Conservation (phyloP, 2,329 filamentous ascomycete species). For the Exophiala bonariae region DNA sequence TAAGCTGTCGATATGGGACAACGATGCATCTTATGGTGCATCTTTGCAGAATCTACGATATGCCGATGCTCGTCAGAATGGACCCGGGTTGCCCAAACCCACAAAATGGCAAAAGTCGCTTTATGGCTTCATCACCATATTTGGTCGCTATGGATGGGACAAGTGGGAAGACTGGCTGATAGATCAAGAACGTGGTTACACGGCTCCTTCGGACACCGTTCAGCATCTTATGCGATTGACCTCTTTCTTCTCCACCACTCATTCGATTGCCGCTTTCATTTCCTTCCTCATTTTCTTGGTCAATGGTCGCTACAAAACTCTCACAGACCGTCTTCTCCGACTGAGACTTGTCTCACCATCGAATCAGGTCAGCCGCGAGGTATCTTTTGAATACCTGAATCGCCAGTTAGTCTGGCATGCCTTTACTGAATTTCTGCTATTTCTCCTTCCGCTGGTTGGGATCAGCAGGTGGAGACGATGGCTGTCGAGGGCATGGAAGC, state of each 20-base stretch:
- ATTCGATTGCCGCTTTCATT: conserved; percentile 77
- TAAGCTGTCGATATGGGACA: conserved; percentile 95
- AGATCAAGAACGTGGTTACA: conserved; percentile 71
- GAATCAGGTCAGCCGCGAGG: conserved; percentile 82
- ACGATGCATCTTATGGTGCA: conserved; percentile 92
- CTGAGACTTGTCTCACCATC: conserved; percentile 84
- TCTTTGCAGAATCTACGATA: conserved; percentile 89
- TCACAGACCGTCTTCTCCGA: conserved; percentile 80
- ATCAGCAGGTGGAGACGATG: conserved; percentile 91
- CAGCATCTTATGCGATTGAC: conserved; percentile 67
- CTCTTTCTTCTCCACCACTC: conserved; percentile 66
- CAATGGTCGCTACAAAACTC: conserved; percentile 85
- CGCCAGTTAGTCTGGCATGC: conserved; percentile 98
- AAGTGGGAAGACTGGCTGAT: conserved; percentile 89
- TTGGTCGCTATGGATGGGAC: conserved; percentile 85
- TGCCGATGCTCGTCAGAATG: conserved; percentile 71
- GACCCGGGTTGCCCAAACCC: conserved; percentile 66
- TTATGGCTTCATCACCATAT: conserved; percentile 83
- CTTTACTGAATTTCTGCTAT: conserved; percentile 98
- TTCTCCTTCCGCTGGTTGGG: conserved; percentile 92
- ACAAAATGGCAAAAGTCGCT: conserved; percentile 79
- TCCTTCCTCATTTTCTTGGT: conserved; percentile 91
- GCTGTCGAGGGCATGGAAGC: conserved; percentile 83
- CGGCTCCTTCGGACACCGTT: conserved; percentile 44
- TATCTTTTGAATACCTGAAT: conserved; percentile 97